Conservation (phyloP, 2,329 filamentous ascomycete species). For the Fusarium heterosporum region DNA sequence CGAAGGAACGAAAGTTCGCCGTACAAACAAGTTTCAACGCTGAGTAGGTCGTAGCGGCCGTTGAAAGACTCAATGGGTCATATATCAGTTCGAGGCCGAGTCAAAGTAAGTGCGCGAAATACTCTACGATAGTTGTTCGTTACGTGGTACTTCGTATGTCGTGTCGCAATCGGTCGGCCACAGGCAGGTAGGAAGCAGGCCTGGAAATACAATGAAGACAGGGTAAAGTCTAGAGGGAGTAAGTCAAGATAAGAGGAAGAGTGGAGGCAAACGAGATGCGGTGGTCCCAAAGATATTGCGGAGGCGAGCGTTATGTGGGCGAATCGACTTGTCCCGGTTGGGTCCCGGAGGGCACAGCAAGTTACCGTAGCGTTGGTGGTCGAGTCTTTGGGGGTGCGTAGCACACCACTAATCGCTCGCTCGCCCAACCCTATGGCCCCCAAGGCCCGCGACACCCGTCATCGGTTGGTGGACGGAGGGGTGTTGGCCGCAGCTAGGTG, state of each 20-base stretch:
- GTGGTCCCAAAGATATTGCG: conserved; percentile 48
- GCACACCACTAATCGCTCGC: conserved; percentile 12
- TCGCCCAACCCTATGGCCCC: conserved; percentile 36
- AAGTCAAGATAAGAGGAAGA: conserved; percentile 40
- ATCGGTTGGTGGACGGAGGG: conserved; percentile 37
- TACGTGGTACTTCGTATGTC: conserved; percentile 2
- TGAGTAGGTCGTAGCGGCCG: conserved; percentile 1
- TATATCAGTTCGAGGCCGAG: background rate
- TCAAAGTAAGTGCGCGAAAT: conserved; percentile 2
- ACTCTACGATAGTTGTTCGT: conserved; percentile 4
- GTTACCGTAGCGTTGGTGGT: conserved; percentile 28
- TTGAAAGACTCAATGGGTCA: conserved; percentile 20
- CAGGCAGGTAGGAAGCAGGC: conserved; percentile 6
- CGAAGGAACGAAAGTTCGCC: conserved; percentile 1
- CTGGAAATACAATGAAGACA: conserved; percentile 31
- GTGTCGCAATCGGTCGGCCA: conserved; percentile 10
- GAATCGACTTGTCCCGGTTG: conserved; percentile 43
- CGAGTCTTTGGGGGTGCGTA: conserved; percentile 39
- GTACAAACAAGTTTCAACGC: conserved; percentile 12
- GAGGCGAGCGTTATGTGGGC: conserved; percentile 45
- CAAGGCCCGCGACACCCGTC: conserved; percentile 39
- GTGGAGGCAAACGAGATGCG: conserved; percentile 46
- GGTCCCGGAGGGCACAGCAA: conserved; percentile 38
- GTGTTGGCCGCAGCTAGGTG: conserved; percentile 39
- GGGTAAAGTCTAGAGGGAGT: conserved; percentile 29